These are phyloP conservation scores for Populus trichocarpa DNA, from an alignment of 441 rosid species.

Conservation along the genomic window DNA sequence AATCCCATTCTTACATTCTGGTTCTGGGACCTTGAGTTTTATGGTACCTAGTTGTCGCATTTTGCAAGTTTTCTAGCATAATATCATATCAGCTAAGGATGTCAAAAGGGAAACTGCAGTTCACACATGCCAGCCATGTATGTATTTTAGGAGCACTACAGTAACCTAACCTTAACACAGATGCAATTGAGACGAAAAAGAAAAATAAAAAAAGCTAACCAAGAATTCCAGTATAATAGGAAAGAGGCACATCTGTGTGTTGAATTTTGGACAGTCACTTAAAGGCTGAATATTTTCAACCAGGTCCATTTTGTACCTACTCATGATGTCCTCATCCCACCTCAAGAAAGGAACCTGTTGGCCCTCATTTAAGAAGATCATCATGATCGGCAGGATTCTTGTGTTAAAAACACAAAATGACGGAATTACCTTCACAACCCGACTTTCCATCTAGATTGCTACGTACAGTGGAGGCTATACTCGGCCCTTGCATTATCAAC, in stretches of 20 bases:
- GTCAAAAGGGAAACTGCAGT: neutral
- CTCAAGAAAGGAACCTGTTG: too few species aligned
- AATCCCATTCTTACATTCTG: constrained; percentile 21
- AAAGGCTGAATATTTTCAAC: constrained; percentile 36
- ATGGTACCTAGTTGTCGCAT: neutral
- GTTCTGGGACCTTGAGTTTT: constrained; percentile 21
- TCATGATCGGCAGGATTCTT: too few species aligned
- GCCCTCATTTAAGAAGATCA: too few species aligned
- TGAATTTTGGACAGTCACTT: constrained; percentile 52
- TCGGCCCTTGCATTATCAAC: too few species aligned
- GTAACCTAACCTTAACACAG: neutral
- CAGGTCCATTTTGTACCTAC: neutral
- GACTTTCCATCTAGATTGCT: too few species aligned
- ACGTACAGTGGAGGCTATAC: too few species aligned
- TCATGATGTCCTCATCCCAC: too few species aligned
- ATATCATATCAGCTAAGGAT: neutral
- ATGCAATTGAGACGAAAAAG: too few species aligned
- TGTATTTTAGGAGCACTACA: neutral
- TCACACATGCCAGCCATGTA: neutral
- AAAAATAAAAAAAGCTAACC: constrained; percentile 31
- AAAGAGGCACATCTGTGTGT: constrained; percentile 6
- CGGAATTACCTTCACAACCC: too few species aligned
- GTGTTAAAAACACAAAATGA: too few species aligned
- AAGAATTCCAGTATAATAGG: constrained; percentile 66
- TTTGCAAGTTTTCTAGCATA: too few species aligned